Percentiles rank a stretch among this genome's conserved stretches.
Conservation (phyloP, 257 asterid species). For the Lycium barbarum region DNA sequence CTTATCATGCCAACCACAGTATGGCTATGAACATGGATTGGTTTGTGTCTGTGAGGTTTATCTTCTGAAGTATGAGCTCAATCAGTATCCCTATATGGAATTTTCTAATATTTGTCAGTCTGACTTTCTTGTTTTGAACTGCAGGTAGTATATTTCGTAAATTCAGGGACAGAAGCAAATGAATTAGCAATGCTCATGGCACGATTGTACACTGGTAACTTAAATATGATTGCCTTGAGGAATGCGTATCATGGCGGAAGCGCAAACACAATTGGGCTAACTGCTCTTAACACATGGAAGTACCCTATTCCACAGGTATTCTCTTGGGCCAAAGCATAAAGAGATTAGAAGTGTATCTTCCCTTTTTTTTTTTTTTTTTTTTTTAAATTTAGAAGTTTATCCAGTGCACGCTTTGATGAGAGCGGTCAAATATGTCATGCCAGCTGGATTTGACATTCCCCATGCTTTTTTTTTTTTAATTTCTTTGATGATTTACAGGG, state of each 20-base stretch:
- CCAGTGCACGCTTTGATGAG: neutral
- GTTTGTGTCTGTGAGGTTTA: neutral
- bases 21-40: neutral
- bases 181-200: conserved; percentile 97
- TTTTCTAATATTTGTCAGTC: neutral
- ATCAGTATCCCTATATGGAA: neutral
- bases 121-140: conserved; percentile 38
- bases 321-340: neutral
- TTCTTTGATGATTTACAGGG: conserved; percentile 59
- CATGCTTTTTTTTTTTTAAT: neutral
- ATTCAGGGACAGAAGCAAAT: conserved; percentile 97
- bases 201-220: conserved; percentile 81
- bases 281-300: conserved; percentile 93
- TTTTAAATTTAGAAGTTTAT: neutral
- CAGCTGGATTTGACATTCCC: neutral
- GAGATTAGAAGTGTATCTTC: conserved; percentile 8
- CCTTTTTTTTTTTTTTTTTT: neutral
- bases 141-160: conserved; percentile 94
- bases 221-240: conserved; percentile 84
- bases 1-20: neutral
- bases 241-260: conserved; percentile 99
- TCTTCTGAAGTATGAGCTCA: conserved; percentile 15
- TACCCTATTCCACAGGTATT: conserved; percentile 94
- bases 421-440: conserved; percentile 1
- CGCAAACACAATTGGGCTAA: conserved; percentile 81